Percentiles rank a stretch among this genome's conserved stretches.
phyloP scores from a whole-genome alignment of 2,329 filamentous ascomycete species.

The Fusarium brevicatenulatum region DNA sequence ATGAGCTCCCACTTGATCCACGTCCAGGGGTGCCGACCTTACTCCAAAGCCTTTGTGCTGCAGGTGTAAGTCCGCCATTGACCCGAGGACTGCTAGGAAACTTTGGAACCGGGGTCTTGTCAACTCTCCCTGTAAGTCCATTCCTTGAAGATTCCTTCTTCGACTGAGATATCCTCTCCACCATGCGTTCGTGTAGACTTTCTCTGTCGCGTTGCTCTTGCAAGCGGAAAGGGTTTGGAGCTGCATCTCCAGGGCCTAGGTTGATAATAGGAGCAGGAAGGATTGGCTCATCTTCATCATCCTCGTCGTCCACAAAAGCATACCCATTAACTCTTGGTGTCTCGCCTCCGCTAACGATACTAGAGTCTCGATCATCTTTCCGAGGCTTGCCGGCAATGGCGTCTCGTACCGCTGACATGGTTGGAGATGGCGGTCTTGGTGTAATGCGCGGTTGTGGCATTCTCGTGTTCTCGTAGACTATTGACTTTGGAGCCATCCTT shows the following conservation, averaged over 20 bases:
- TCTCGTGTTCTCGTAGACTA: slow-evolving; percentile 86
- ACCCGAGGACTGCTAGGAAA: slow-evolving; percentile 74
- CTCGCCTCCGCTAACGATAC: slow-evolving; percentile 65
- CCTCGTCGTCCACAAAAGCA: slow-evolving; percentile 88
- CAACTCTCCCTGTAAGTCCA: slow-evolving; percentile 68
- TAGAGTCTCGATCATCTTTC: slow-evolving; percentile 69
- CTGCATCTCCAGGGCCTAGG: slow-evolving; percentile 68
- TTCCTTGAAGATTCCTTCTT: slow-evolving; percentile 71
- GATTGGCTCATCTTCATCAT: slow-evolving; percentile 53
- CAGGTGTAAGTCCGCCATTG: slow-evolving; percentile 73
- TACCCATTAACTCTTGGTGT: slow-evolving; percentile 95
- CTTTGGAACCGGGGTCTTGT: slow-evolving; percentile 71
- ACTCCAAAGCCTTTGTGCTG: slow-evolving; percentile 74
- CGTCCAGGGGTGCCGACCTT: slow-evolving; percentile 63
- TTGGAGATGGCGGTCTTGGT: slow-evolving; percentile 76
- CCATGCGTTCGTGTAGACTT: slow-evolving; percentile 84
- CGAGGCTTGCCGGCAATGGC: slow-evolving; percentile 81
- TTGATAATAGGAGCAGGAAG: slow-evolving; percentile 58
- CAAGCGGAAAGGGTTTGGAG: slow-evolving; percentile 84
- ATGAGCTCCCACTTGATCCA: slow-evolving; percentile 47
- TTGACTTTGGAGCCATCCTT: slow-evolving; percentile 77
- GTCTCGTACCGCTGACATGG: slow-evolving; percentile 83
- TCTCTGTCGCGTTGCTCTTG: slow-evolving; percentile 80
- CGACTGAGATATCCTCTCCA: slow-evolving; percentile 80
- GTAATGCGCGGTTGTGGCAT: slow-evolving; percentile 64